phyloP scores from a whole-genome alignment of 75 land plant species.

The Larix kaempferi region DNA sequence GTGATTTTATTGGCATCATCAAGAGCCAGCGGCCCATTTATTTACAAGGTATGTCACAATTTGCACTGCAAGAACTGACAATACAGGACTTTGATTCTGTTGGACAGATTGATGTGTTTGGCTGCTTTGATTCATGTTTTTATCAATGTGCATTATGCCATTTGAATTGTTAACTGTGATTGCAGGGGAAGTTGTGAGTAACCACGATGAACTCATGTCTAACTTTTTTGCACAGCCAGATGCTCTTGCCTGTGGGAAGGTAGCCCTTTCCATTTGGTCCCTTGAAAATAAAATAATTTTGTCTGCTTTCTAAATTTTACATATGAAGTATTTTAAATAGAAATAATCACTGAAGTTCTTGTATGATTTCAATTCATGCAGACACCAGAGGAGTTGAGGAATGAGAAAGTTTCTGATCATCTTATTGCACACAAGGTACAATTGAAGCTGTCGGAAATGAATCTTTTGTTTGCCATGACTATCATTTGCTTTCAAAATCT shows the following conservation, averaged over 20 bases:
- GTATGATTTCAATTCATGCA: constrained; percentile 19
- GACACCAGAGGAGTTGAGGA: constrained; percentile 71
- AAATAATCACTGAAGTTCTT: constrained; percentile 4
- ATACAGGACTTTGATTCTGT: constrained; percentile 7
- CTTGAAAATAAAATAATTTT: not conserved
- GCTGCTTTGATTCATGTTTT: not conserved
- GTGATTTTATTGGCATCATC: constrained; percentile 94
- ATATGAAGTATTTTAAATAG: not conserved
- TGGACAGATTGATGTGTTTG: not conserved
- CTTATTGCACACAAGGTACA: constrained; percentile 93
- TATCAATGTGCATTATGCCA: not conserved
- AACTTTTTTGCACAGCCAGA: constrained; percentile 99
- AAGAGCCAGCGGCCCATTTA: constrained; percentile 95
- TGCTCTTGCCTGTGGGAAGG: constrained; percentile 99
- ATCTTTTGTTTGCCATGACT: not conserved
- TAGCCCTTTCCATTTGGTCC: constrained; percentile 10
- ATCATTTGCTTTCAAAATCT: not conserved
- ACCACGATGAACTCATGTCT: constrained; percentile 99
- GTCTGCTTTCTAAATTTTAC: constrained; percentile 1
- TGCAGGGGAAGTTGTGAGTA: constrained; percentile 86
- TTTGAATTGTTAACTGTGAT: not conserved
- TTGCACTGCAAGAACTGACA: not conserved
- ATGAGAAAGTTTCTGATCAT: constrained; percentile 69
- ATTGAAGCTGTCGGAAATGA: not conserved
- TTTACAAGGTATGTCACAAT: constrained; percentile 55